Conservation (phyloP, 2,329 filamentous ascomycete genomes). For the Paecilomyces fulvus region DNA sequence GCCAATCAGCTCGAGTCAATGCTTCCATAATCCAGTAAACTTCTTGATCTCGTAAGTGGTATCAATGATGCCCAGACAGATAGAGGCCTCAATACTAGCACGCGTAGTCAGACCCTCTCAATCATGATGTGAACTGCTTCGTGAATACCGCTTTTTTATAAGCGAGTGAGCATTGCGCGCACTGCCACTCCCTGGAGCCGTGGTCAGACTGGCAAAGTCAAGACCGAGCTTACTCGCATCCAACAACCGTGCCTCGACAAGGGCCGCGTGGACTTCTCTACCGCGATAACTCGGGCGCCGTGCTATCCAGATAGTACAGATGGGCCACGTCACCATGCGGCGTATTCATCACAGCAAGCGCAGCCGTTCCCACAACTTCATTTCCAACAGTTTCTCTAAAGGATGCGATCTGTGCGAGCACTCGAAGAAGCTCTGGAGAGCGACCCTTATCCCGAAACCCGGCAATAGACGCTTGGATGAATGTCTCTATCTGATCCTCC, state of each 20-base stretch:
- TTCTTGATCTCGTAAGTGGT: not conserved
- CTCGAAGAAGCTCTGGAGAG: slow-evolving; percentile 5
- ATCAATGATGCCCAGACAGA: too few relatives aligned
- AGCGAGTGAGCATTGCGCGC: slow-evolving; percentile 7
- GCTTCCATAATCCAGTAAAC: not conserved
- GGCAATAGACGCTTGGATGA: slow-evolving; percentile 7
- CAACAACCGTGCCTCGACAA: slow-evolving; percentile 6
- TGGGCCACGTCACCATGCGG: slow-evolving; percentile 4
- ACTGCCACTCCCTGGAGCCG: slow-evolving; percentile 8
- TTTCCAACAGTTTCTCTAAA: not conserved
- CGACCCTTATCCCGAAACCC: slow-evolving; percentile 9
- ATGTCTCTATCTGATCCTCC: slow-evolving; percentile 4
- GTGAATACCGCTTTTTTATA: slow-evolving; percentile 4
- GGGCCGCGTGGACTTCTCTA: slow-evolving; percentile 5
- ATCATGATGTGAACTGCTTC: not conserved
- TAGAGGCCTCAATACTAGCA: too few relatives aligned
- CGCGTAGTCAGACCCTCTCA: not conserved
- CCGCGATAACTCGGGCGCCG: slow-evolving; percentile 5
- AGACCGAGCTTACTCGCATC: slow-evolving; percentile 4
- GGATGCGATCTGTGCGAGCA: slow-evolving; percentile 7
- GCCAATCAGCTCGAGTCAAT: too few relatives aligned
- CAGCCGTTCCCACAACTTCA: not conserved
- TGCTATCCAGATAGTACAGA: slow-evolving; percentile 9
- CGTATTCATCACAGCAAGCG: not conserved
- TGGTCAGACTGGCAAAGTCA: slow-evolving; percentile 4